phyloP scores from a whole-genome alignment of 2,329 filamentous ascomycete species.

The Colletotrichum ledebouriae region DNA sequence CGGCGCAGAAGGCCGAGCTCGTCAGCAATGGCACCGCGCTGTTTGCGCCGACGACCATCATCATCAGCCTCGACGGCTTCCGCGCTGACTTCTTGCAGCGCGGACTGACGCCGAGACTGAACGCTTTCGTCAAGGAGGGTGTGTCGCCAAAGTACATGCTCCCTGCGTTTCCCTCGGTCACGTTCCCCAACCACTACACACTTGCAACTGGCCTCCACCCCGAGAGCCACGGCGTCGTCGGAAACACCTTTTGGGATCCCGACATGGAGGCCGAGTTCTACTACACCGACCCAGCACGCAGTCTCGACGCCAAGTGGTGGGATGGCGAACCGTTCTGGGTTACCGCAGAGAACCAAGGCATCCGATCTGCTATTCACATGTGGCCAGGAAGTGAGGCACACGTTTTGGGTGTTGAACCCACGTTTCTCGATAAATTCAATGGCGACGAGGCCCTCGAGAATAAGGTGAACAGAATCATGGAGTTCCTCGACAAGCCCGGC shows the following conservation, averaged over 20 bases:
- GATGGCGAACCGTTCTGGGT: constrained; percentile 93
- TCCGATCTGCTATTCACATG: constrained; percentile 92
- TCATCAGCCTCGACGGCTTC: constrained; percentile 96
- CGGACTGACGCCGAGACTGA: constrained; percentile 85
- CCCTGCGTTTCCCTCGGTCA: constrained; percentile 95
- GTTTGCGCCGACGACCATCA: constrained; percentile 91
- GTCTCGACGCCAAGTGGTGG: constrained; percentile 94
- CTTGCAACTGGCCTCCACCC: constrained; percentile 93
- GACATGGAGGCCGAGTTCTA: constrained; percentile 82
- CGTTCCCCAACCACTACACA: constrained; percentile 97
- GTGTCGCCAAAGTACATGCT: constrained; percentile 93
- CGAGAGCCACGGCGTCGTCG: constrained; percentile 91
- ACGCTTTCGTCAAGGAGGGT: constrained; percentile 82
- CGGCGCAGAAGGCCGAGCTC: constrained; percentile 51
- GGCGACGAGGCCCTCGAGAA: constrained; percentile 78
- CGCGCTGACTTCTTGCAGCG: constrained; percentile 92
- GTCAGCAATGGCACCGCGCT: constrained; percentile 87
- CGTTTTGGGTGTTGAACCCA: constrained; percentile 80
- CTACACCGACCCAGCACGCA: constrained; percentile 82
- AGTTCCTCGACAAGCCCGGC: constrained; percentile 87
- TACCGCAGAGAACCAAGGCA: constrained; percentile 85
- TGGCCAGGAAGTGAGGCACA: constrained; percentile 97
- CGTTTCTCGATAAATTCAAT: constrained; percentile 88
- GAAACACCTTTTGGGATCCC: constrained; percentile 96
- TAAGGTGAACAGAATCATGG: constrained; percentile 85